Evolutionary conservation across 2,329 filamentous ascomycete species (phyloP), one percentile per base, ranked within the genome.

Genomic region (Teratosphaeria viscida): DNA sequence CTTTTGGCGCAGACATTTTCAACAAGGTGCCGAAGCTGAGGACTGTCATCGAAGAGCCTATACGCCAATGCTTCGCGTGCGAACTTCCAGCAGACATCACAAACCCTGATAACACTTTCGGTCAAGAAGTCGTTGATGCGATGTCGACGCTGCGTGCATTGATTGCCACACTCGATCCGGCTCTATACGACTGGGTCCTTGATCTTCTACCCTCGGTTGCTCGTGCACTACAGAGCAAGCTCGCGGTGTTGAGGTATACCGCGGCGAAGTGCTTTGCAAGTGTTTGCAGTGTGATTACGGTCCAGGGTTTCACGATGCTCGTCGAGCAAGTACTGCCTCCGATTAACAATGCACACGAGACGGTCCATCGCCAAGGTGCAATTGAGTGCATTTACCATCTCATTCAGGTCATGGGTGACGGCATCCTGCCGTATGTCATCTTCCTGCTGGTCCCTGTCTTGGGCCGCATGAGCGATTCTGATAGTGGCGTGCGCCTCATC

Each of bases 391-490:
- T 99, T 61, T 99, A 99, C 72, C 94, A 99, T 74, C 79, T 99
- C 61, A 99, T 99, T 64, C 90, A 95, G 61, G 92, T 96, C 57
- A 99, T 99, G 94, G 94, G 95, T 63, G 94, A 97, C 71, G 83
- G 85, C 43, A 99, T 99, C 60, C 77, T 99, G 34, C 94, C 95
- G 2, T 99, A 99, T 70, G 94, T 99, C 63, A 96, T 99, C 68
- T 99, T 99, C 84, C 84, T 99, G 65, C 95, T 99, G 61, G 95
- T 97, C 12, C 94, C 94, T 14, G 94, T 99, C 3, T 82, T 99
- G 56, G 94, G 94, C 58, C 87, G 94, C 53, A 99, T 99, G 94
- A 97, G 94, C 71, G 94, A 99, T 73, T 95, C 92, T 0, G 92
- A 99, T 71, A 92, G 95, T 64, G 94, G 97, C 71, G 89, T 99